phyloP scores from a whole-genome alignment of 331 rosid species.

The Arachis monticola region DNA sequence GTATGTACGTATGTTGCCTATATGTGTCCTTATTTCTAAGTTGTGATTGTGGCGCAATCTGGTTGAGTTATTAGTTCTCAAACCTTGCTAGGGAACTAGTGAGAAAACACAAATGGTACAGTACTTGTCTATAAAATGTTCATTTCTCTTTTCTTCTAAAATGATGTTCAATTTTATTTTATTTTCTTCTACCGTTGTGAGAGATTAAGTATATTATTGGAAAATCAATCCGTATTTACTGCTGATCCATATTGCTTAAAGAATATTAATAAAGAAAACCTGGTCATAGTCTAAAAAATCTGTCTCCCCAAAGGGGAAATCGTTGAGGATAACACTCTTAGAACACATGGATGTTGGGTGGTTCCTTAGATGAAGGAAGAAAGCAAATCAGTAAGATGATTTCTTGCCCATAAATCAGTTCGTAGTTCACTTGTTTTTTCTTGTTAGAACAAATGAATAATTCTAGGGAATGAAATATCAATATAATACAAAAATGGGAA shows the following conservation, averaged over 20 bases:
- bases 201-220: conserved; percentile 6
- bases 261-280: not conserved
- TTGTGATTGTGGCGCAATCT: not conserved
- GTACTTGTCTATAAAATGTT: not conserved
- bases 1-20: not conserved
- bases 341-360: not conserved
- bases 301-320: no score
- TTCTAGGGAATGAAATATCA: not conserved
- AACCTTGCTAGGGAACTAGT: not conserved
- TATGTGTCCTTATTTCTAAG: no score
- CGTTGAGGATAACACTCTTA: not conserved
- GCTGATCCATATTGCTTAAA: not conserved
- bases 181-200: not conserved
- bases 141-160: not conserved
- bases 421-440: not conserved
- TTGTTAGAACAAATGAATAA: not conserved
- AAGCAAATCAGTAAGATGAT: not conserved
- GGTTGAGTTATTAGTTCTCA: not conserved
- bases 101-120: not conserved
- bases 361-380: not conserved
- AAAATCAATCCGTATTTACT: not conserved
- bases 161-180: not conserved
- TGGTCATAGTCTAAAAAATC: no score
- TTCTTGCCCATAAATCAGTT: not conserved
- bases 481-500: not conserved